These are phyloP conservation scores for Calcarisporium arbuscula DNA, from an alignment of 2,329 filamentous ascomycete species.

Conservation along the genomic window DNA sequence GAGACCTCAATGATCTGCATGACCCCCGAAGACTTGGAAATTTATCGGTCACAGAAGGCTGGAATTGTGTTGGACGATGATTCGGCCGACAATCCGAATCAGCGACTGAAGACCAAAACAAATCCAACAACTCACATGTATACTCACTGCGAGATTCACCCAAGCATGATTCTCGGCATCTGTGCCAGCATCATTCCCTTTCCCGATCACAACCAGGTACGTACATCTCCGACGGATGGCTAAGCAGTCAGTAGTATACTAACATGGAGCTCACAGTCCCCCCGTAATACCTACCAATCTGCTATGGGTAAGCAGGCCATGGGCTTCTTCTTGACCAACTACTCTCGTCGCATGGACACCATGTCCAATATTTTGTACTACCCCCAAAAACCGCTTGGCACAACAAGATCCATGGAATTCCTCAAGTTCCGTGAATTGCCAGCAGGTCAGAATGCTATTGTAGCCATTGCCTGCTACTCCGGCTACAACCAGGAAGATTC, in stretches of 20 bases:
- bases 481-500: conserved; percentile 99
- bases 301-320: conserved; percentile 99
- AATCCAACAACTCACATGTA: conserved; percentile 86
- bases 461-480: conserved; percentile 94
- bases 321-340: conserved; percentile 98
- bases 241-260: not conserved
- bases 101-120: conserved; percentile 79
- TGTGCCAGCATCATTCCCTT: conserved; percentile 99
- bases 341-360: conserved; percentile 94
- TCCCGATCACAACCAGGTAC: conserved; percentile 91
- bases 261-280: conserved; percentile 57
- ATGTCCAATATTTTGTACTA: conserved; percentile 99
- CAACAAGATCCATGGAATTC: conserved; percentile 97
- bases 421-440: conserved; percentile 96
- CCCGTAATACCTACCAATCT: conserved; percentile 97
- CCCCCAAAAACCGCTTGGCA: conserved; percentile 93
- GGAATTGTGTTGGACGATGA: conserved; percentile 59
- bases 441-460: conserved; percentile 95
- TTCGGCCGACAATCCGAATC: conserved; percentile 63
- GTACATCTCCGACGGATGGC: no score
- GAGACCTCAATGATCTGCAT: conserved; percentile 99
- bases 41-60: conserved; percentile 62
- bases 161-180: conserved; percentile 97
- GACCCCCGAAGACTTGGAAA: conserved; percentile 91
- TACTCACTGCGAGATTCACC: conserved; percentile 98